A percentile compares a stretch with the other conserved stretches of the same genome.
phyloP scores from a whole-genome alignment of 129 eudicot genomes.

The Centaurea solstitialis region DNA sequence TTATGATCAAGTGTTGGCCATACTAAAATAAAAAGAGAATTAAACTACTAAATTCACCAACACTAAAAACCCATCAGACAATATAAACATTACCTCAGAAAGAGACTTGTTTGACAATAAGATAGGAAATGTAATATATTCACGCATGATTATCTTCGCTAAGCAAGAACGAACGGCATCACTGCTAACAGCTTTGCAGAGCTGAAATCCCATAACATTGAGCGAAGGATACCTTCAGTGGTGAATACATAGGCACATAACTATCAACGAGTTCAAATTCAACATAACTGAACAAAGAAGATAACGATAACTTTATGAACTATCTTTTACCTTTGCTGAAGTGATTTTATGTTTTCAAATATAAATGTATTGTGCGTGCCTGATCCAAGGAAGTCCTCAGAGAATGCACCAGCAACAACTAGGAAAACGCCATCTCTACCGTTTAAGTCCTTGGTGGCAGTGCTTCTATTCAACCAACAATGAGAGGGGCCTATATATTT shows the following conservation, averaged over 20 bases:
- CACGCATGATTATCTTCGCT: slow-evolving; percentile 45
- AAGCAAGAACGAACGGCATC: slow-evolving; percentile 35
- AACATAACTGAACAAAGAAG: slow-evolving; percentile 22
- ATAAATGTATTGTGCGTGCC: slow-evolving; percentile 30
- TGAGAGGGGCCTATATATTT: slow-evolving; percentile 62
- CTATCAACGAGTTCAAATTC: background rate
- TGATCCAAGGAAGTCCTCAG: slow-evolving; percentile 23
- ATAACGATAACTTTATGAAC: slow-evolving; percentile 12
- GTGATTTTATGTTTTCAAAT: slow-evolving; percentile 66
- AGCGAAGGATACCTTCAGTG: slow-evolving; percentile 70
- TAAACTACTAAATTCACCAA: background rate
- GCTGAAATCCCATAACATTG: slow-evolving; percentile 65
- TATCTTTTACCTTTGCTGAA: slow-evolving; percentile 77
- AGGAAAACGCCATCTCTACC: slow-evolving; percentile 51
- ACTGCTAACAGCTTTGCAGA: slow-evolving; percentile 36
- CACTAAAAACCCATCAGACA: background rate
- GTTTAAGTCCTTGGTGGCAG: slow-evolving; percentile 26
- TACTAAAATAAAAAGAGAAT: background rate
- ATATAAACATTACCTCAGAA: slow-evolving; percentile 53
- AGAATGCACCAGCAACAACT: slow-evolving; percentile 61
- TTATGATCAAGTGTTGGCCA: no score
- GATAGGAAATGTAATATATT: slow-evolving; percentile 77
- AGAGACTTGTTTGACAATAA: slow-evolving; percentile 49
- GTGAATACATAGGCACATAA: background rate
- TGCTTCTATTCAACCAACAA: slow-evolving; percentile 66